phyloP scores from a whole-genome alignment of 164 flowering plant species.

The Nelumbo lutea region DNA sequence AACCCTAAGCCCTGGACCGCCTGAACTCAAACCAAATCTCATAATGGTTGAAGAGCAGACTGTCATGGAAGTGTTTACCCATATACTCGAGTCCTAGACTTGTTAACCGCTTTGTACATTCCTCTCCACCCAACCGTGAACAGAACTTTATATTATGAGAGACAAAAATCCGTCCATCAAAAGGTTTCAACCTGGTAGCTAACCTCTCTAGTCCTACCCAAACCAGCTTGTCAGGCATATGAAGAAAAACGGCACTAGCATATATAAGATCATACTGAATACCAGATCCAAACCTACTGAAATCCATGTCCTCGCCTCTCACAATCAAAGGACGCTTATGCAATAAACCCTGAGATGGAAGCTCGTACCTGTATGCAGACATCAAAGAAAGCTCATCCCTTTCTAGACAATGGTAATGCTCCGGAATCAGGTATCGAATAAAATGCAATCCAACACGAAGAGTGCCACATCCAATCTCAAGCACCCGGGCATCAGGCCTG shows the following conservation, averaged over 20 bases:
- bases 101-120: constrained; percentile 52
- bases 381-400: constrained; percentile 68
- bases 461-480: constrained; percentile 81
- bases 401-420: constrained; percentile 57
- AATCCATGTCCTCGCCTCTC: constrained; percentile 68
- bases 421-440: constrained; percentile 49
- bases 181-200: constrained; percentile 41
- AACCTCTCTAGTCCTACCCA: constrained; percentile 68
- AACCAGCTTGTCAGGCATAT: constrained; percentile 72
- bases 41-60: constrained; percentile 70
- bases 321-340: constrained; percentile 63
- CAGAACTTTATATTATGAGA: constrained; percentile 77
- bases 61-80: constrained; percentile 65
- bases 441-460: constrained; percentile 75
- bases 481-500: constrained; percentile 45
- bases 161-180: constrained; percentile 62
- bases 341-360: constrained; percentile 66
- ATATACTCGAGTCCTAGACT: constrained; percentile 53
- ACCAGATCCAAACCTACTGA: constrained; percentile 48
- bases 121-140: constrained; percentile 65
- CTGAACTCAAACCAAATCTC: constrained; percentile 78
- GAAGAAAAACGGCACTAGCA: constrained; percentile 79
- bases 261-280: constrained; percentile 56
- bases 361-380: constrained; percentile 78
- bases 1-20: constrained; percentile 29